Conservation (phyloP, 2,329 filamentous ascomycete species). For the Cladosporium sp. region DNA sequence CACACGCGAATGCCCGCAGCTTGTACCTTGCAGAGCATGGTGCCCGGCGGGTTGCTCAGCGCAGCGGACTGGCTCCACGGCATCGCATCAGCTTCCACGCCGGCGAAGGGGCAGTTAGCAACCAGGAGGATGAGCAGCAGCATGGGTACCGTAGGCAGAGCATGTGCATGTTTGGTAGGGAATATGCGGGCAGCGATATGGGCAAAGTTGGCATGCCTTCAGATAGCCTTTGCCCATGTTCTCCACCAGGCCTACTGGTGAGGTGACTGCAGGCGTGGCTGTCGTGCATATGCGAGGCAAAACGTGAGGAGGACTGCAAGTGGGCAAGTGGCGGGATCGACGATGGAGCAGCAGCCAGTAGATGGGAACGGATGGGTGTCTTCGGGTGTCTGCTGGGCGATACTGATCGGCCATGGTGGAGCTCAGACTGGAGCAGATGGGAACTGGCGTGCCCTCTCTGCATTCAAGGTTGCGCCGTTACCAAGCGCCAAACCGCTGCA, state of each 20-base stretch:
- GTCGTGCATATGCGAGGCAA: slow-evolving; percentile 3
- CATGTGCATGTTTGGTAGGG: too few species aligned
- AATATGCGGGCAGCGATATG: too few species aligned
- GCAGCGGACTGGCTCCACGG: not conserved
- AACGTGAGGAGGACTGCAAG: slow-evolving; percentile 2
- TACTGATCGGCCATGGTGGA: not conserved
- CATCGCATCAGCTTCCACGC: too few species aligned
- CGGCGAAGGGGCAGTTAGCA: too few species aligned
- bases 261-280: not conserved
- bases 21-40: slow-evolving; percentile 11
- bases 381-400: not conserved
- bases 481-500: slow-evolving; percentile 5
- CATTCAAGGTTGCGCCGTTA: slow-evolving; percentile 12
- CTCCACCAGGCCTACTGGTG: not conserved
- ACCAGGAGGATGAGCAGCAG: too few species aligned
- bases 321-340: slow-evolving; percentile 2
- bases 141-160: too few species aligned
- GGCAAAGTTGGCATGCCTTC: slow-evolving; percentile 6
- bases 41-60: slow-evolving; percentile 10
- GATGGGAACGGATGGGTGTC: not conserved
- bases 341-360: not conserved
- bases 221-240: slow-evolving; percentile 3
- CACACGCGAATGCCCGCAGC: slow-evolving; percentile 2
- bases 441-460: not conserved
- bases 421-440: too few species aligned